Conservation (phyloP, 148 eudicot genomes). For the Rhododendron griersonianum region DNA sequence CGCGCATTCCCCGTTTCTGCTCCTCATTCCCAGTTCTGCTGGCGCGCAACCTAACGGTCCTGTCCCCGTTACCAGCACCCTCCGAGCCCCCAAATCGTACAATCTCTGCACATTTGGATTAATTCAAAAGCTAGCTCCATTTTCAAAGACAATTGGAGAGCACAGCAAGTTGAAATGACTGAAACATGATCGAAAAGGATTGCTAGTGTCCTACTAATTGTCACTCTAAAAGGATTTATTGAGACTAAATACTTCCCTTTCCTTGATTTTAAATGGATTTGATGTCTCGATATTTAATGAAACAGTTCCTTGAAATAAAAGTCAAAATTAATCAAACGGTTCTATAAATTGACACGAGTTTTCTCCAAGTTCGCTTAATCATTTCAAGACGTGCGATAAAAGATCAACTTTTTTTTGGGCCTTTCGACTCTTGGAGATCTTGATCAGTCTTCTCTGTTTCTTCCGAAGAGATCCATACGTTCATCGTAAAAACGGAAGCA, state of each 20-base stretch:
- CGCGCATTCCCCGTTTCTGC: constrained; percentile 36
- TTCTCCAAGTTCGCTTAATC: neutral
- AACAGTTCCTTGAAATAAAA: neutral
- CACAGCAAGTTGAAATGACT: neutral
- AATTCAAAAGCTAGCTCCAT: neutral
- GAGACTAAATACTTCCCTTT: no score
- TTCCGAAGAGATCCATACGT: neutral
- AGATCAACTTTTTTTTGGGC: neutral
- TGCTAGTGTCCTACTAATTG: no score
- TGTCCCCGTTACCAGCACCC: constrained; percentile 46
- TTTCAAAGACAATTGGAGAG: neutral
- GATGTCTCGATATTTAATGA: neutral
- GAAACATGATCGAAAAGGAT: no score
- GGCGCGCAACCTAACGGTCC: constrained; percentile 58
- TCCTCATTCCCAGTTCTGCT: constrained; percentile 39
- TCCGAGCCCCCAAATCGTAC: constrained; percentile 35
- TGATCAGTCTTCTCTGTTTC: neutral
- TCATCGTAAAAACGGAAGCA: neutral
- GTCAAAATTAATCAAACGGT: neutral
- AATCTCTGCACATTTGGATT: constrained; percentile 23
- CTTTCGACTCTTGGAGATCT: neutral
- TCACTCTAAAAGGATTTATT: no score
- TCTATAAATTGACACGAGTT: neutral
- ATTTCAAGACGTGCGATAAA: neutral
- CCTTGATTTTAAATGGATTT: no score